Base-by-base conservation (phyloP, 768 basidiomycete genomes). In the Auriculariales sp. region DNA sequence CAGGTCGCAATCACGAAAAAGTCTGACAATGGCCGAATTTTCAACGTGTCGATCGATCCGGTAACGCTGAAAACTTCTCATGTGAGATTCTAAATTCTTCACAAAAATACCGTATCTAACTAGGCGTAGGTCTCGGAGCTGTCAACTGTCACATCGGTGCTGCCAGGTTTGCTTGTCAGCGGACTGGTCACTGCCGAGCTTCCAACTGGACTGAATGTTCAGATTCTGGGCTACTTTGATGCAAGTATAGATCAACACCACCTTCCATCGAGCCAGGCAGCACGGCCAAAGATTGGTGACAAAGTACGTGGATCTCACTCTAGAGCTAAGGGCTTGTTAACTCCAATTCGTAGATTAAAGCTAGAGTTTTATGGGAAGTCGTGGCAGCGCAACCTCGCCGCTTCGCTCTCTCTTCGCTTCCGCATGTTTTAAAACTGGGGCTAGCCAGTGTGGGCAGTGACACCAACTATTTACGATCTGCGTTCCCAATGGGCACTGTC, bases 141-240 rank as follows among this genome's bases (percentile, higher is more conserved):
- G 14, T 74, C 78, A 10, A 82, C 75, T 49, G 80, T 87, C 49
- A 72, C 77, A 3, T 93, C 92, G 1, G 64, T 98, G 44, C 75
- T 97, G 35, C 94, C 95, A 7, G 91, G 92, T 14, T 71, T 77
- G 24, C 72, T 93, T 15, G 89, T 93, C 19, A 80, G 85, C 61
- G 78, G 75, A 9, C 69, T 94, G 32, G 73, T 99, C 50, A 95
- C 91, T 2, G 77, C 79, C 17, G 72, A 84, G 19, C 70, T 79
- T 34, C 69, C 81, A 14, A 71, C 66, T 24, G 95, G 95, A 15
- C 66, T 97, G 29, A 87, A 86, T 61, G 67, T 98, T 28, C 93
- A 94, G 64, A 70, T 97, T 15, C 73, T 93, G 24, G 92, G 90
- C 0, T 93, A 84, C 63, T 98, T 91, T 64, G 83, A 88, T 31